Conservation (phyloP, 2,329 filamentous ascomycete genomes). For the Colletotrichum viniferum region DNA sequence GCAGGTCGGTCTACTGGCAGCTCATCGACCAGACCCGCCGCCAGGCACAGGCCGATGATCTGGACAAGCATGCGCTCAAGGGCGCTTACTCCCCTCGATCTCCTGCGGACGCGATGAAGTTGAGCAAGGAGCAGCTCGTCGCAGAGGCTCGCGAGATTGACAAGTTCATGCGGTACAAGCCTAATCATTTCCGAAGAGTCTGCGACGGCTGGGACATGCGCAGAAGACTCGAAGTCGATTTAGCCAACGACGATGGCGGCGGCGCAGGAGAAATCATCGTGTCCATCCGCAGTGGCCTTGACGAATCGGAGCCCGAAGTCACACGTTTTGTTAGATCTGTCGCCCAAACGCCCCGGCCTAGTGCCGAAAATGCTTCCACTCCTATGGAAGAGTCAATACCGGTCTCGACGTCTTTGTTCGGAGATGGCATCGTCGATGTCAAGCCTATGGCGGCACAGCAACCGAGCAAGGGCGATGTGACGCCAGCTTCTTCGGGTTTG, state of each 20-base stretch:
- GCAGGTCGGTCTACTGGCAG: slow-evolving; percentile 80
- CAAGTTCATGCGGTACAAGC: slow-evolving; percentile 72
- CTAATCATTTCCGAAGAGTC: slow-evolving; percentile 76
- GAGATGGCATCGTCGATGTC: neutral
- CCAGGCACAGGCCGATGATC: slow-evolving; percentile 72
- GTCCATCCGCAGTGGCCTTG: slow-evolving; percentile 74
- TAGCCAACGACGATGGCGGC: slow-evolving; percentile 78
- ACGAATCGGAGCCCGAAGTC: slow-evolving; percentile 55
- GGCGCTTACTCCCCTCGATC: slow-evolving; percentile 83
- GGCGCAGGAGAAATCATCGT: slow-evolving; percentile 79
- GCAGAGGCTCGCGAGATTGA: slow-evolving; percentile 86
- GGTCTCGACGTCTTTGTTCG: slow-evolving; percentile 33
- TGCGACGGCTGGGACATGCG: slow-evolving; percentile 95
- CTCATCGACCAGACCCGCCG: slow-evolving; percentile 80
- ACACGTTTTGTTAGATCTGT: slow-evolving; percentile 47
- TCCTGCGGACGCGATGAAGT: slow-evolving; percentile 73
- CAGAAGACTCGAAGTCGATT: slow-evolving; percentile 84
- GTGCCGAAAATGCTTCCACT: neutral
- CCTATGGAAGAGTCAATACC: neutral
- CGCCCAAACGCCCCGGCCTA: neutral
- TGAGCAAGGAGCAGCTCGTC: slow-evolving; percentile 71
- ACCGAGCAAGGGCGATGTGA: neutral
- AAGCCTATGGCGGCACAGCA: neutral
- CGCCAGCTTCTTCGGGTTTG: slow-evolving; percentile 5
- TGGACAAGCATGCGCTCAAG: slow-evolving; percentile 68